phyloP scores from a whole-genome alignment of 192 early-diverging fungal species.

The Entomortierella parvispora region DNA sequence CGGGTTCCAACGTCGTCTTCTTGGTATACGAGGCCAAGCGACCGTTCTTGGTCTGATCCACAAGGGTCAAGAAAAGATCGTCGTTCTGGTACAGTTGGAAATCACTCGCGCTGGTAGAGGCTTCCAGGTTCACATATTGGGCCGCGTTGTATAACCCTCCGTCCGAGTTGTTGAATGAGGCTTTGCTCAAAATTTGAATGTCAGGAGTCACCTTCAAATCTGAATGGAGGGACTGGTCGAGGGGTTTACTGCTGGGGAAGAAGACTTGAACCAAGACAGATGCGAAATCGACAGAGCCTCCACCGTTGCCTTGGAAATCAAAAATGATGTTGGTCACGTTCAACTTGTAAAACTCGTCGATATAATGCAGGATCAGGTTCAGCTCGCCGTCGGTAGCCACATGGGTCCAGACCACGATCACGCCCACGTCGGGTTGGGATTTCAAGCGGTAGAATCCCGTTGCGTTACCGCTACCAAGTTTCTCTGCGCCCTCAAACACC shows the following conservation, averaged over 20 bases:
- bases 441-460: conserved; percentile 28
- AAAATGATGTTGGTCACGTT: conserved; percentile 24
- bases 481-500: not conserved
- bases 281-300: conserved; percentile 14
- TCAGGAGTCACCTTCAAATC: no score
- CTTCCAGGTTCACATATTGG: not conserved
- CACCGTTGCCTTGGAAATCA: conserved; percentile 27
- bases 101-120: not conserved
- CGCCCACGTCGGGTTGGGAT: conserved; percentile 20
- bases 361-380: not conserved
- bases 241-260: conserved; percentile 9
- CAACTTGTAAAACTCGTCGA: not conserved
- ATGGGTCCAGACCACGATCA: conserved; percentile 18
- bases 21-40: conserved; percentile 4
- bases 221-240: no score
- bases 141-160: not conserved
- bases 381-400: not conserved
- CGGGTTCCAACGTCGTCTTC: not conserved
- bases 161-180: not conserved
- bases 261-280: conserved; percentile 3
- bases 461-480: not conserved
- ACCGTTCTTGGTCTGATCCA: conserved; percentile 1
- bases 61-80: conserved; percentile 2
- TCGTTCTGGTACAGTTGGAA: not conserved
- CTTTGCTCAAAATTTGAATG: no score